Base-by-base conservation (phyloP, 225 moss, liverwort and hornwort genomes). In the Polytrichum formosum region DNA sequence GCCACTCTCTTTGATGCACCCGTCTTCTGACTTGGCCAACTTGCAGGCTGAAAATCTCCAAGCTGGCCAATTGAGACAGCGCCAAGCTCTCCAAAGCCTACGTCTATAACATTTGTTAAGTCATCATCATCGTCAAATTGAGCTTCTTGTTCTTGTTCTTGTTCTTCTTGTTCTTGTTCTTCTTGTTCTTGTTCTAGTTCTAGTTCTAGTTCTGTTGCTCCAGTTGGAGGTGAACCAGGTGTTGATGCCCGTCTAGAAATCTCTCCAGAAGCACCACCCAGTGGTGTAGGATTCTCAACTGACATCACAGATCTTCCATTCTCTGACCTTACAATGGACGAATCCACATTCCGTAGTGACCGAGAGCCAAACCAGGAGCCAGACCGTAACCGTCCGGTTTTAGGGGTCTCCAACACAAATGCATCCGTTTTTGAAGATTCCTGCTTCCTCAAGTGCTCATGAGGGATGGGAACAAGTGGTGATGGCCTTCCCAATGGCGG, bases 41-140 rank as follows among this genome's bases (percentile, higher is more conserved):
- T 37, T 53, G 75, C 28, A 28, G 71, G 63, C 55, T 72, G 58
- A 55, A 63, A 62, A 60, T 81, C 75, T 65, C 80, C 80, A 25
- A 78, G 72, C 53, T 87, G 87, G 54, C 80, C 70, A 30, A 87
- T 31, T 56, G 71, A 83, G 5, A 87, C 81, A 63, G 83, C 83
- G 8, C 87, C 87, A 64, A 27, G 63, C 59, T 81, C 87, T 25
- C 83, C 87, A 67, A 83, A 76, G 27, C 87, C 87, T 20, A 87
- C 81, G 59, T 83, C 31, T 27, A 87, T 28, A 67, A 74, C 54
- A 21, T 18, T 33, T n/a, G 64, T 64, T 26, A 29, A 29, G n/a
- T 78, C 78, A 56, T 72, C 76, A 63, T 54, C 25, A 26, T 21
- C 56, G 76, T 73, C 61, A 18, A 23, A 64, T 33, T 73, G 27